phyloP scores from a whole-genome alignment of 306 rosid genomes.

The Notholithocarpus densiflorus region DNA sequence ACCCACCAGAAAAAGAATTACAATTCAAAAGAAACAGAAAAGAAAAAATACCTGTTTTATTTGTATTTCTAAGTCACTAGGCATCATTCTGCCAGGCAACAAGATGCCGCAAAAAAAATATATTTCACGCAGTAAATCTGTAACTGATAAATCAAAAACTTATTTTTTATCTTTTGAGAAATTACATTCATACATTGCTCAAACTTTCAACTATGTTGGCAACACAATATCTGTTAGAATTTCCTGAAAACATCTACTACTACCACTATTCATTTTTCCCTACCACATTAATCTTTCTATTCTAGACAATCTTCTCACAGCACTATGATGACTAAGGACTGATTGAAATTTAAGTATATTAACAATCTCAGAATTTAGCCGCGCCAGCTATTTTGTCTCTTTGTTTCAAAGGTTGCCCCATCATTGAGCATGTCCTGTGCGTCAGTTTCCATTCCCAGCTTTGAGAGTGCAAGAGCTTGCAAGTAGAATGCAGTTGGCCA shows the following conservation, averaged over 20 bases:
- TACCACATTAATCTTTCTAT: slow-evolving; percentile 28
- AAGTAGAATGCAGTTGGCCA: slow-evolving; percentile 97
- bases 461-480: slow-evolving; percentile 91
- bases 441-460: slow-evolving; percentile 97
- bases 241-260: slow-evolving; percentile 21
- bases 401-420: slow-evolving; percentile 77
- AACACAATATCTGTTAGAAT: slow-evolving; percentile 25
- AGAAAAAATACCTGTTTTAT: neutral
- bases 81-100: neutral
- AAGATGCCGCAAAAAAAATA: neutral
- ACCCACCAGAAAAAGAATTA: neutral
- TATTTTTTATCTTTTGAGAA: slow-evolving; percentile 31
- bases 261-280: slow-evolving; percentile 17
- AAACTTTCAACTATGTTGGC: slow-evolving; percentile 15
- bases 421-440: slow-evolving; percentile 96
- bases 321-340: slow-evolving; percentile 22
- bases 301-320: slow-evolving; percentile 22
- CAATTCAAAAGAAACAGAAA: neutral
- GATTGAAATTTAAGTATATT: neutral
- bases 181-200: slow-evolving; percentile 36
- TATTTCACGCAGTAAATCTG: neutral
- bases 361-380: slow-evolving; percentile 18
- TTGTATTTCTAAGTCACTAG: neutral
- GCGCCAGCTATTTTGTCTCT: slow-evolving; percentile 84
- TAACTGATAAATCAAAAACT: slow-evolving; percentile 14